These are phyloP conservation scores for Fagus crenata DNA, from an alignment of 306 rosid species.

Conservation along the genomic window DNA sequence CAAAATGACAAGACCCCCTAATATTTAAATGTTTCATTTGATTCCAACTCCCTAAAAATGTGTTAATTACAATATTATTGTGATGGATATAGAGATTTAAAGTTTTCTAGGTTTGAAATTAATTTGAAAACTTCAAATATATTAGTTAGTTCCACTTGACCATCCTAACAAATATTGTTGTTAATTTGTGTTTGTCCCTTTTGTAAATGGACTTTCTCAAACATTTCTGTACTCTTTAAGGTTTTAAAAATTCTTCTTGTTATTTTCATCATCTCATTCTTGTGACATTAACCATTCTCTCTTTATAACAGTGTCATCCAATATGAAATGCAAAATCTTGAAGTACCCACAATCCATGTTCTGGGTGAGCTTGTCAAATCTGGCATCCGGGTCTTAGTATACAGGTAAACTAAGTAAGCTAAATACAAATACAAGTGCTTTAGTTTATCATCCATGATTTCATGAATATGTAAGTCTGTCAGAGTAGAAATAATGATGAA, in stretches of 20 bases:
- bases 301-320: not conserved
- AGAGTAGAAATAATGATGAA: not conserved
- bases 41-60: not conserved
- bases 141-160: not conserved
- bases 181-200: not conserved
- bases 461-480: not conserved
- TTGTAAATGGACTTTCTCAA: not conserved
- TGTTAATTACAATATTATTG: too few relatives aligned
- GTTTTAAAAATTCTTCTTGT: not conserved
- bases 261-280: not conserved
- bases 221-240: not conserved
- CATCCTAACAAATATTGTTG: not conserved
- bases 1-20: not conserved
- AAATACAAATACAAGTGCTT: not conserved
- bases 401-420: constrained; percentile 4
- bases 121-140: not conserved
- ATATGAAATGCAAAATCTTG: not conserved
- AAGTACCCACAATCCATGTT: not conserved
- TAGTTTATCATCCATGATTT: not conserved
- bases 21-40: not conserved
- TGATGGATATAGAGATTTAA: not conserved
- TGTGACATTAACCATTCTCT: not conserved
- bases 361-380: not conserved
- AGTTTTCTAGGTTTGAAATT: not conserved
- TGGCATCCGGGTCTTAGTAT: constrained; percentile 1